These are phyloP conservation scores for Pseudovirgaria hyperparasitica DNA, from an alignment of 2,329 filamentous ascomycete genomes.

Conservation along the genomic window DNA sequence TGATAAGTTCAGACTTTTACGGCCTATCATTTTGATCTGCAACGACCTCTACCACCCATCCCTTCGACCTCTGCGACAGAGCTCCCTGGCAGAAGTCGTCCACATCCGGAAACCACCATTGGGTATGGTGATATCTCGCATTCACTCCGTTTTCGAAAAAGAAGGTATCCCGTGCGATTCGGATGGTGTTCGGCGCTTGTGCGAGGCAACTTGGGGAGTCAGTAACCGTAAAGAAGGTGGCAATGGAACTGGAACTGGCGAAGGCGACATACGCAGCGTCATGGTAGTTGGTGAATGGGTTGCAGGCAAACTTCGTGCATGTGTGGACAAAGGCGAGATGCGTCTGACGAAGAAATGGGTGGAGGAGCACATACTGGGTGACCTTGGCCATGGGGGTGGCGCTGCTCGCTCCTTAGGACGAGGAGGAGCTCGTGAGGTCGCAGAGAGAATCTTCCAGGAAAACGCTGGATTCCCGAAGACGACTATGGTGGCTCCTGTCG, in stretches of 20 bases:
- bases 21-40: constrained; percentile 87
- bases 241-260: constrained; percentile 47
- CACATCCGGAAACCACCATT: constrained; percentile 82
- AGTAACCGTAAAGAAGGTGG: constrained; percentile 54
- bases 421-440: constrained; percentile 61
- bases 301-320: constrained; percentile 51
- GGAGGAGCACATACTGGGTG: constrained; percentile 55
- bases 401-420: constrained; percentile 59
- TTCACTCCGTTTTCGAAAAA: constrained; percentile 75
- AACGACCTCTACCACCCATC: constrained; percentile 95
- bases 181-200: constrained; percentile 75
- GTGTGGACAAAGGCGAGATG: constrained; percentile 24
- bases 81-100: constrained; percentile 77
- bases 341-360: constrained; percentile 64
- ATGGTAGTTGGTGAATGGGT: constrained; percentile 87
- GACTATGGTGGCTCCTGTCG: constrained; percentile 15
- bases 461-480: constrained; percentile 62
- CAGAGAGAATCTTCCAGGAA: constrained; percentile 65
- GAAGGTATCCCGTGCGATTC: constrained; percentile 81
- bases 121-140: constrained; percentile 68
- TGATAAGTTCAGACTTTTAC: constrained; percentile 75
- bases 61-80: constrained; percentile 70
- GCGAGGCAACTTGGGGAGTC: constrained; percentile 74
- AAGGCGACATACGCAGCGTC: constrained; percentile 66
- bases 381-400: constrained; percentile 57